phyloP scores from a whole-genome alignment of 2,329 filamentous ascomycete genomes.

The Fusarium goolgardi region DNA sequence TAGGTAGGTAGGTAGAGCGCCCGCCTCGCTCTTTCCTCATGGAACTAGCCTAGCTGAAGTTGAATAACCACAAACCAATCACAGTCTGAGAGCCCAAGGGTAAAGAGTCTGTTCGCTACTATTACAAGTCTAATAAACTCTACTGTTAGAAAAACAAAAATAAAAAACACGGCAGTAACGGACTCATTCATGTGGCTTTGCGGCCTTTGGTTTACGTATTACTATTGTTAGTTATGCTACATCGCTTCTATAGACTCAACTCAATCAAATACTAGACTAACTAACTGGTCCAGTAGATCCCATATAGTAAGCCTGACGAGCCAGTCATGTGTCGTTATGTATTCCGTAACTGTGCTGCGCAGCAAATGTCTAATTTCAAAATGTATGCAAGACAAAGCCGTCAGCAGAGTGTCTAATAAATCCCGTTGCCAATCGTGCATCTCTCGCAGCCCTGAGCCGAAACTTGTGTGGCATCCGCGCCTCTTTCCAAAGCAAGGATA shows the following conservation, averaged over 20 bases:
- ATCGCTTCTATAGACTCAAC: conserved; percentile 8
- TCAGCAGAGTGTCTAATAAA: neutral
- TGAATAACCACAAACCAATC: conserved; percentile 4
- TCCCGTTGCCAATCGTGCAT: conserved; percentile 15
- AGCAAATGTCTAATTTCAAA: conserved; percentile 5
- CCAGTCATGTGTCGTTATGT: conserved; percentile 10
- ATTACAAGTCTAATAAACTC: conserved; percentile 6
- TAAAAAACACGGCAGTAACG: neutral
- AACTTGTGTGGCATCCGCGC: conserved; percentile 1
- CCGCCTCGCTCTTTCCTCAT: conserved; percentile 23
- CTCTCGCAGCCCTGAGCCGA: conserved; percentile 1
- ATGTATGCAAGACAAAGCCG: conserved; percentile 5
- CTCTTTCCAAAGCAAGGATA: conserved; percentile 18
- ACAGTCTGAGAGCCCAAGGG: conserved; percentile 5
- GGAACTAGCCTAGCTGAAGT: conserved; percentile 9
- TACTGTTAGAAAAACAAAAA: neutral
- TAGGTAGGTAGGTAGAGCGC: neutral
- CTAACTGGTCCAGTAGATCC: neutral
- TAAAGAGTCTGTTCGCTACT: conserved; percentile 3
- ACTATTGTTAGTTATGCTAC: conserved; percentile 6
- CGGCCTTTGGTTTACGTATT: neutral
- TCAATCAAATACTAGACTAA: neutral
- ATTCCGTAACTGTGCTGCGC: neutral
- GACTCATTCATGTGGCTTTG: neutral
- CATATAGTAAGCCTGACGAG: neutral